Percentiles rank a stretch among this genome's conserved stretches.
These are phyloP conservation scores for Penicillium sp. DNA, from an alignment of 2,329 filamentous ascomycete species.

Conservation along the genomic window DNA sequence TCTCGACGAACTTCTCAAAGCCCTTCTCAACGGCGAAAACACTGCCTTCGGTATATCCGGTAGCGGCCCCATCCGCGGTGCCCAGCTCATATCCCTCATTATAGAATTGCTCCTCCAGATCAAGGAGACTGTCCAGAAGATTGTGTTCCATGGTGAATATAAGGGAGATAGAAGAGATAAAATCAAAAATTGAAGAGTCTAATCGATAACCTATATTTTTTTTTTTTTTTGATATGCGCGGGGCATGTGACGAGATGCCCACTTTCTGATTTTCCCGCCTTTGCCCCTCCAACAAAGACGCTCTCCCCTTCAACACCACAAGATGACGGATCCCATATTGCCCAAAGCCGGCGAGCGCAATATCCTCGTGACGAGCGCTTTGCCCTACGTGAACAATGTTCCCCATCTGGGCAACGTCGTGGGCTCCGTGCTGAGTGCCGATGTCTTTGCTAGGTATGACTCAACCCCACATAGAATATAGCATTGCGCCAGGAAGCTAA, in stretches of 20 bases:
- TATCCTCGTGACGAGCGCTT: slow-evolving; percentile 84
- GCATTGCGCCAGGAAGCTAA: slow-evolving; percentile 28
- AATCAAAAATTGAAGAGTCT: background rate
- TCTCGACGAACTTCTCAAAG: slow-evolving; percentile 84
- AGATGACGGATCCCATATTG: slow-evolving; percentile 48
- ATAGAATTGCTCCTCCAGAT: slow-evolving; percentile 70
- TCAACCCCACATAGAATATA: slow-evolving; percentile 34
- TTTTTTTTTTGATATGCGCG: slow-evolving; percentile 22
- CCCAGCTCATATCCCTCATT: slow-evolving; percentile 76
- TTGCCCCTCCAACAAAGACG: slow-evolving; percentile 45
- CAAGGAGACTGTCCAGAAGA: slow-evolving; percentile 56
- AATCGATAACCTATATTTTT: slow-evolving; percentile 2
- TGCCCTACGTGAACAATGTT: slow-evolving; percentile 78
- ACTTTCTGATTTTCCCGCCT: slow-evolving; percentile 64
- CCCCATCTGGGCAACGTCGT: slow-evolving; percentile 88
- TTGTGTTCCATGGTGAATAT: slow-evolving; percentile 41
- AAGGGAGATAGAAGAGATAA: background rate
- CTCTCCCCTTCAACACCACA: slow-evolving; percentile 13
- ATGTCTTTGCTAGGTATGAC: slow-evolving; percentile 65
- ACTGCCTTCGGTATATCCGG: slow-evolving; percentile 82
- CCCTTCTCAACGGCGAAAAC: slow-evolving; percentile 88
- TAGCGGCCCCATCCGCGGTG: slow-evolving; percentile 67
- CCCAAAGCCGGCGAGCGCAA: slow-evolving; percentile 75
- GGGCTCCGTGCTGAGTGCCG: slow-evolving; percentile 81
- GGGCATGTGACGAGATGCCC: slow-evolving; percentile 25